Base-by-base conservation (phyloP, 306 rosid species). In the Medicago ruthenica region DNA sequence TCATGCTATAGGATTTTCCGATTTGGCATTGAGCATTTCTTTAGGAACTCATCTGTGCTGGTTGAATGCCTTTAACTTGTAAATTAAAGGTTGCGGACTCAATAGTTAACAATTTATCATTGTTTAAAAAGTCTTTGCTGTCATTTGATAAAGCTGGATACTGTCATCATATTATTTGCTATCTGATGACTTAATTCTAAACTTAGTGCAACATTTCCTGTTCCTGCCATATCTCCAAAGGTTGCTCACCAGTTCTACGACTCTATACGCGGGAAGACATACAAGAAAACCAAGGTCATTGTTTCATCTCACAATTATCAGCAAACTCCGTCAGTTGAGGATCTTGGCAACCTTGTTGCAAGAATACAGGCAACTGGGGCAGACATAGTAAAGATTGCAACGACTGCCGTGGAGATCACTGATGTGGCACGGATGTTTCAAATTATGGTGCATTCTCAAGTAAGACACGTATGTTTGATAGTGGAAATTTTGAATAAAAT, bases 251-350 rank as follows among this genome's bases (percentile, higher is more conserved):
- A 86, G 79, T 92, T 95, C 88, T 78, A 59, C 62, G 88, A 92
- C 66, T 89, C 92, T 75, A 83, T 95, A 76, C 72, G 45, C 44
- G 90, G 88, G 77, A 87, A 82, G 89, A 86, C 84, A 70, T 82
- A 84, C 67, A 79, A 85, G 15, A 90, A 86, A 65, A 84, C 82
- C 48, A 95, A 85, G 85, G 80, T 95, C 85, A 85, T 95, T 57
- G 96, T 95, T 86, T 95, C 99, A 50, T 92, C 93, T 73, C 99
- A 95, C 86, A 95, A 95, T 82, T 95, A 95, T 84, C 84, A 85
- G 73, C 22, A 40, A 44, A 92, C 99, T 59, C 97, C 97, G 45
- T 86, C 97, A n/a, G 80, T 78, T 69, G 99, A 95, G 88, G 97
- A 89, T 77, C 95, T 95, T 77, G 92, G 96, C 37, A 84, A 85